Evolutionary conservation across 2,329 filamentous ascomycete genomes (phyloP).

Genomic region (Neopestalotiopsis sp.): DNA sequence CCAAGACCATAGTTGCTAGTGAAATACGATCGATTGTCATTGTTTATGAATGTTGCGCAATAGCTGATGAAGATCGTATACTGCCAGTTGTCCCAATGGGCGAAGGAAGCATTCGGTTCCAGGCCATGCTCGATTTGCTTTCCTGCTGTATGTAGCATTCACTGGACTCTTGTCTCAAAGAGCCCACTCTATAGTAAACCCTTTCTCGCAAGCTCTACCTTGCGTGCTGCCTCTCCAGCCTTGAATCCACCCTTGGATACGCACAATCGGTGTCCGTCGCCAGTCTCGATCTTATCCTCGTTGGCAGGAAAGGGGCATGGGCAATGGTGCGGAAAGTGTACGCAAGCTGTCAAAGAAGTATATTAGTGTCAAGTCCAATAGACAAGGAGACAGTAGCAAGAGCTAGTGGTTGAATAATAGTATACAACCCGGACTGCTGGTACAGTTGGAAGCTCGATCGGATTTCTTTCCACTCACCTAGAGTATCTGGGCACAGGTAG

Average conservation of each 20-base stretch:
- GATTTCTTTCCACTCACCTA: conserved; percentile 49
- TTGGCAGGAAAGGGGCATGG: conserved; percentile 82
- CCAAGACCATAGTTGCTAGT: not conserved
- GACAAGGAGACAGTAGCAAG: not conserved
- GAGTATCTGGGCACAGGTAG: conserved; percentile 92
- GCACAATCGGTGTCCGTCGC: conserved; percentile 75
- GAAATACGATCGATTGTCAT: not conserved
- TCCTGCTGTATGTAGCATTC: not conserved
- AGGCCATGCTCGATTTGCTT: not conserved
- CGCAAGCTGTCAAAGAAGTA: conserved; percentile 66
- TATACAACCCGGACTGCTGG: not conserved
- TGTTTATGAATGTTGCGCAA: not conserved
- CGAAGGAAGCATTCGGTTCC: not conserved
- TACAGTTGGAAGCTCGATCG: not conserved
- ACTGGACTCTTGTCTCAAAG: not conserved
- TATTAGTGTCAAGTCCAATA: not conserved
- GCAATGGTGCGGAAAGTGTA: conserved; percentile 96
- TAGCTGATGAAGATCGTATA: not conserved
- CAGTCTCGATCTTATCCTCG: conserved; percentile 79
- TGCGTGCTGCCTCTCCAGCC: conserved; percentile 71
- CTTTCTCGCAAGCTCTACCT: conserved; percentile 81
- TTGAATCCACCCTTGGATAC: conserved; percentile 78
- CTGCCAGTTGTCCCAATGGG: too few species aligned
- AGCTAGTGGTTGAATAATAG: not conserved
- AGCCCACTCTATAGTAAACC: conserved; percentile 63